A percentile compares a stretch with the other conserved stretches of the same genome.
Conservation (phyloP, 2,329 filamentous ascomycete genomes). For the Didymella exigua region DNA sequence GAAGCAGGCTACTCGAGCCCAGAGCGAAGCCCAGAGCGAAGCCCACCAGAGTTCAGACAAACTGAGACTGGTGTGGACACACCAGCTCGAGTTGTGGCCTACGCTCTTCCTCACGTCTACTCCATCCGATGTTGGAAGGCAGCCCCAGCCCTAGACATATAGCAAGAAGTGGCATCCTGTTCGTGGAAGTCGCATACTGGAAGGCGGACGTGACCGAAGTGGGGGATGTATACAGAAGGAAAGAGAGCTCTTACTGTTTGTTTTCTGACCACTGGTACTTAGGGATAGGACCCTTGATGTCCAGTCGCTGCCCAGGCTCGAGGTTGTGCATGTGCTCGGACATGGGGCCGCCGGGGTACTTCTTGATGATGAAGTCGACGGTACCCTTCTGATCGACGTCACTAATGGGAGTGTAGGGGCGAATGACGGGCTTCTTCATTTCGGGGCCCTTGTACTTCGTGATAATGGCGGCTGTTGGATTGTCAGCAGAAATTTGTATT, state of each 20-base stretch:
- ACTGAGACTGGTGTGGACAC: too few species aligned
- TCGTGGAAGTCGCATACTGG: too few species aligned
- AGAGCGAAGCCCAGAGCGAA: too few species aligned
- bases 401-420: conserved; percentile 90
- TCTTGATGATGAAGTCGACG: conserved; percentile 89
- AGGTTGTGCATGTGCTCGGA: conserved; percentile 85
- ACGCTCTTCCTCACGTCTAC: too few species aligned
- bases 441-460: conserved; percentile 89
- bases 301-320: conserved; percentile 78
- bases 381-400: conserved; percentile 83
- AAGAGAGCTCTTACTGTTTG: conserved; percentile 67
- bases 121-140: too few species aligned
- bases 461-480: conserved; percentile 66
- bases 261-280: conserved; percentile 91
- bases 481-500: not conserved
- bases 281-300: conserved; percentile 93
- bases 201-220: too few species aligned
- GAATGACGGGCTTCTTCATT: conserved; percentile 82
- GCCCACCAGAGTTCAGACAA: too few species aligned
- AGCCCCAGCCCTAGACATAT: too few species aligned
- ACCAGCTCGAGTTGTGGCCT: too few species aligned
- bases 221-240: too few species aligned
- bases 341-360: conserved; percentile 90
- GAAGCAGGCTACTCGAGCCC: too few species aligned
- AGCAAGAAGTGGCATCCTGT: too few species aligned